These are phyloP conservation scores for Prototheca wickerhamii DNA, from an alignment of 163 green algal species.

Conservation along the genomic window DNA sequence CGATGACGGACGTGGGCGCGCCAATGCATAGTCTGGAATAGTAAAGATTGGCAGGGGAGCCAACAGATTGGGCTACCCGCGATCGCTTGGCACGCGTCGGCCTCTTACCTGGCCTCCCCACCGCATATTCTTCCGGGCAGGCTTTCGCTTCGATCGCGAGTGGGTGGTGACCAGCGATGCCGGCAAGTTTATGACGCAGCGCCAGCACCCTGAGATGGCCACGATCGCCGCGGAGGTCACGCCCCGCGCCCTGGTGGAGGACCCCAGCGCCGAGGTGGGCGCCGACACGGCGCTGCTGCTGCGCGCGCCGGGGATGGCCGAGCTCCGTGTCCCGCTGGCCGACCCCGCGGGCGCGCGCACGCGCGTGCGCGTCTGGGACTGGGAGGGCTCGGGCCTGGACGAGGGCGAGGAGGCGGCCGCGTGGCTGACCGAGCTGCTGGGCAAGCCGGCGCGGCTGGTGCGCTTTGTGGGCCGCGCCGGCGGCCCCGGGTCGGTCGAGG, in stretches of 20 bases:
- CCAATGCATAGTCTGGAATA: neutral
- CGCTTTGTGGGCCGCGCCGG: conserved; percentile 15
- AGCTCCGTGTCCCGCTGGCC: conserved; percentile 6
- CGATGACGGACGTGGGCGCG: neutral
- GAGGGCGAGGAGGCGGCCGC: conserved; percentile 13
- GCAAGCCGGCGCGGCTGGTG: conserved; percentile 9
- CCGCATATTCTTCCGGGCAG: neutral
- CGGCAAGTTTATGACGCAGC: conserved; percentile 19
- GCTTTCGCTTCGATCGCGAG: conserved; percentile 20
- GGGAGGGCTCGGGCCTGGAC: conserved; percentile 16
- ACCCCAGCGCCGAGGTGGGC: neutral
- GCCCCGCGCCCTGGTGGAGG: conserved; percentile 5
- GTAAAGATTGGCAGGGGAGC: neutral
- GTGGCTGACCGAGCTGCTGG: conserved; percentile 18
- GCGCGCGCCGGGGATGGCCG: conserved; percentile 11
- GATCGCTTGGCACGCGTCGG: neutral
- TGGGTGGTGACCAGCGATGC: conserved; percentile 15
- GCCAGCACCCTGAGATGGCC: conserved; percentile 17
- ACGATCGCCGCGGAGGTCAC: conserved; percentile 8
- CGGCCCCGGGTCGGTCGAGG: neutral
- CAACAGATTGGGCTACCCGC: neutral
- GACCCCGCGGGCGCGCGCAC: neutral
- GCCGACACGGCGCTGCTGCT: conserved; percentile 15
- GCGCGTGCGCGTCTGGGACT: conserved; percentile 22
- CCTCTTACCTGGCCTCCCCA: neutral